Base-by-base conservation (phyloP, 768 basidiomycete species). In the Boletus rubropictus region DNA sequence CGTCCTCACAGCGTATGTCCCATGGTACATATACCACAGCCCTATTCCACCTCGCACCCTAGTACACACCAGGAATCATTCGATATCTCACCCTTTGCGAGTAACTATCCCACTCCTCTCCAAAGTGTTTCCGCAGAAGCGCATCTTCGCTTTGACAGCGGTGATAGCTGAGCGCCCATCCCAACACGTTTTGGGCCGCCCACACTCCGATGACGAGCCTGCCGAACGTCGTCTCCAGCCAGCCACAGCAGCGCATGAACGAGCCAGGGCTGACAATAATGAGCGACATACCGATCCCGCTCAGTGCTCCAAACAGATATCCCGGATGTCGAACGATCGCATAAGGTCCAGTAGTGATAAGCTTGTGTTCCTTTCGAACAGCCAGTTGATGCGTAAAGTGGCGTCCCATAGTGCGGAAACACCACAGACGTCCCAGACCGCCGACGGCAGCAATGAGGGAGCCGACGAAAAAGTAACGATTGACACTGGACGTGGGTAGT, bases 371-470 rank as follows among this genome's bases (percentile, higher is more conserved):
- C 18, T 56, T 56, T 2, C 57, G 57, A 15, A 72, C 47, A 17
- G 60, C 55, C 2, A 69, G 66, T 4, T 69, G 55, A 44, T 66
- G 66, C 0, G 69, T 71, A 50, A 71, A 71, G 29, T 67, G 56
- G 3, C 49, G 49, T 2, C 69, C 69, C 27, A 71, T 52, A 8
- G 56, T 40, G 32, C 53, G 59, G 55, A 61, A 70, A 48, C 68
- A 71, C 64, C 64, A 62, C 7, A 68, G 34, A 15, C 76, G 71
- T 3, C 76, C 52, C 5, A 59, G 32, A 4, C 58, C 43, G 4
- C 72, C 73, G 31, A 54, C 41, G 6, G 61, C 18, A 4, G 58
- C 55, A 14, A 68, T 8, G 25, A 59, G 12, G 10, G 61, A 48
- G 8, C 72, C 69, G 11, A 61, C 5, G 5, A 68, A 11, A 46